Base-by-base conservation (phyloP, 129 eudicot species). In the Artemisia annua region DNA sequence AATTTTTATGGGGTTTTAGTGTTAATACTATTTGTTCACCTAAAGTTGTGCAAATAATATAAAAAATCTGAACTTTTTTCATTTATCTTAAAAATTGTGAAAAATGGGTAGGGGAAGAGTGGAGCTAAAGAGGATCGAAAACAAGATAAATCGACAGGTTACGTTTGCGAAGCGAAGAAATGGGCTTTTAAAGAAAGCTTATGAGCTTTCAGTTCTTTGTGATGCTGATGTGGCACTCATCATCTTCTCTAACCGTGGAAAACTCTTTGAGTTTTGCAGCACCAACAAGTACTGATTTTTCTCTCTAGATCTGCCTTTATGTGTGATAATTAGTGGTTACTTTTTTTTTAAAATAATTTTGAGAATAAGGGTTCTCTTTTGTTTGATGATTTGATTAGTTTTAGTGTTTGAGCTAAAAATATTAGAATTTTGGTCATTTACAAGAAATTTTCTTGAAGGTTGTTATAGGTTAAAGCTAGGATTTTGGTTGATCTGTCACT, bases 151-250 rank as follows among this genome's bases (percentile, higher is more conserved):
- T 60, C 65, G 85, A 12, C 85, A 82, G 51, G 85, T 82, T 17
- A 82, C 85, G 43, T 82, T 82, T 74, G 81, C 85, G 7, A 89
- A 89, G 80, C 73, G 95, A 54, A 69, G 95, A 83, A 88, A 85
- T 81, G 95, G 95, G 39, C 76, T 88, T 57, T 58, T 89, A 12
- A 89, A 89, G 85, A 89, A 89, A 72, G 96, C 96, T 11, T 89
- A 83, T 80, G 96, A 86, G 76, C 96, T 89, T 44, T 89, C 96
- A 61, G 96, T 89, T 66, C 91, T 89, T 63, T 89, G 96, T 82
- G 96, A 89, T 89, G 96, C 96, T 74, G 91, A 89, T 24, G 92
- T 89, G 66, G 96, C 90, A 5, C 83, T 89, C 62, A 80, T 92
- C 20, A 86, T 92, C 81, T 92, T 92, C 81, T 92, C 97, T 3